Evolutionary conservation across 495 filamentous ascomycete species (phyloP).

Genomic region (Aspergillus nidulans): DNA sequence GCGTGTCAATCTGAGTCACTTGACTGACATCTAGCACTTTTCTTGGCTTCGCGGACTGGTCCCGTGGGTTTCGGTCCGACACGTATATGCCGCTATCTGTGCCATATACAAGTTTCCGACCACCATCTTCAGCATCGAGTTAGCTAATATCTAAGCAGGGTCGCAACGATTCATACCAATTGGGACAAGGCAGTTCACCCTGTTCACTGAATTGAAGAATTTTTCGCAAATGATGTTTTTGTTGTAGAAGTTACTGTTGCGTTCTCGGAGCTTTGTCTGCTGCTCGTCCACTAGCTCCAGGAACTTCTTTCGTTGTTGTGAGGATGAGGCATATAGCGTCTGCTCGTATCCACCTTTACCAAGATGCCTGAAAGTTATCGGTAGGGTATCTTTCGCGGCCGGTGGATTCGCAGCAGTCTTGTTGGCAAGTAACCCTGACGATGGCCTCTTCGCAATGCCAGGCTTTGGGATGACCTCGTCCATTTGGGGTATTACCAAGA

Average conservation of each 20-base stretch:
- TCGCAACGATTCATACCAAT: slow-evolving; percentile 54
- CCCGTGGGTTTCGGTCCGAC: slow-evolving; percentile 83
- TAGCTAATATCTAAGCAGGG: not conserved
- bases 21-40: slow-evolving; percentile 79
- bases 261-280: slow-evolving; percentile 75
- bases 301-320: slow-evolving; percentile 83
- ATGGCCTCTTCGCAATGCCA: slow-evolving; percentile 80
- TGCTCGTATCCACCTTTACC: slow-evolving; percentile 94
- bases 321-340: slow-evolving; percentile 80
- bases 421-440: slow-evolving; percentile 79
- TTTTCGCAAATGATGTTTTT: slow-evolving; percentile 77
- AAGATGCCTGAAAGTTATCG: slow-evolving; percentile 96
- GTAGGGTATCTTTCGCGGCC: slow-evolving; percentile 64
- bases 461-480: slow-evolving; percentile 82
- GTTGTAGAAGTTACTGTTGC: slow-evolving; percentile 87
- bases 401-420: slow-evolving; percentile 53
- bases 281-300: slow-evolving; percentile 92
- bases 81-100: slow-evolving; percentile 92
- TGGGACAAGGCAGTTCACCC: slow-evolving; percentile 90
- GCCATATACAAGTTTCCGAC: slow-evolving; percentile 87
- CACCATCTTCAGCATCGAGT: slow-evolving; percentile 63
- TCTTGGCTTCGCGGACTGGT: slow-evolving; percentile 67
- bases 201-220: slow-evolving; percentile 76
- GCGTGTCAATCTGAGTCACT: slow-evolving; percentile 92
- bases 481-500: slow-evolving; percentile 93